Conservation (phyloP, 331 rosid species). For the Quercus lobata region DNA sequence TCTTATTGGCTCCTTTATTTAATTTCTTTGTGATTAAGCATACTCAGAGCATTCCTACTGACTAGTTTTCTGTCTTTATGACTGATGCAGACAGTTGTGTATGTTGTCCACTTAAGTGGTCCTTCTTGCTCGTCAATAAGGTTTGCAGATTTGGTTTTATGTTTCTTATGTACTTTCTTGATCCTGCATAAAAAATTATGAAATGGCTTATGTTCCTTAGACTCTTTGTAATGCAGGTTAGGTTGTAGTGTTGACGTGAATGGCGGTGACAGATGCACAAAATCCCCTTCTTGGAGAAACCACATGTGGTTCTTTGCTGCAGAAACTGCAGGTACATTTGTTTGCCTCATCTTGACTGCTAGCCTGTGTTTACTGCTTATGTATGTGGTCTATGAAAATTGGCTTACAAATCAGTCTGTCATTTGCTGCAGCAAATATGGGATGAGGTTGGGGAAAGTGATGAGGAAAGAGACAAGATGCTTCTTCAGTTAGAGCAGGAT, state of each 20-base stretch:
- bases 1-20: not conserved
- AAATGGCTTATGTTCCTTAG: not conserved
- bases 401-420: slow-evolving; percentile 2
- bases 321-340: slow-evolving; percentile 76
- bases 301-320: slow-evolving; percentile 83
- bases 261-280: slow-evolving; percentile 80
- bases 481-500: slow-evolving; percentile 92
- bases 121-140: not conserved
- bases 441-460: slow-evolving; percentile 93
- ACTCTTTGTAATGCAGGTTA: slow-evolving; percentile 32
- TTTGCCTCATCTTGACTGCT: slow-evolving; percentile 11
- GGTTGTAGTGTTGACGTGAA: slow-evolving; percentile 30
- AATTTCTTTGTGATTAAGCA: not conserved
- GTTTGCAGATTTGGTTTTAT: slow-evolving; percentile 6
- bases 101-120: slow-evolving; percentile 4
- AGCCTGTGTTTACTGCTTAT: not conserved
- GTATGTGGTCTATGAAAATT: not conserved
- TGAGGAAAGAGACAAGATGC: slow-evolving; percentile 84
- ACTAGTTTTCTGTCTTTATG: not conserved
- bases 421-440: slow-evolving; percentile 51
- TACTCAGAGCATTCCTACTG: not conserved
- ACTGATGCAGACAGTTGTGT: not conserved
- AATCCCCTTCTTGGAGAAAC: slow-evolving; percentile 71
- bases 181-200: not conserved
- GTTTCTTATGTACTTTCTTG: not conserved